Evolutionary conservation across 306 rosid species (phyloP).

Genomic region (Astragalus glycyphyllos): DNA sequence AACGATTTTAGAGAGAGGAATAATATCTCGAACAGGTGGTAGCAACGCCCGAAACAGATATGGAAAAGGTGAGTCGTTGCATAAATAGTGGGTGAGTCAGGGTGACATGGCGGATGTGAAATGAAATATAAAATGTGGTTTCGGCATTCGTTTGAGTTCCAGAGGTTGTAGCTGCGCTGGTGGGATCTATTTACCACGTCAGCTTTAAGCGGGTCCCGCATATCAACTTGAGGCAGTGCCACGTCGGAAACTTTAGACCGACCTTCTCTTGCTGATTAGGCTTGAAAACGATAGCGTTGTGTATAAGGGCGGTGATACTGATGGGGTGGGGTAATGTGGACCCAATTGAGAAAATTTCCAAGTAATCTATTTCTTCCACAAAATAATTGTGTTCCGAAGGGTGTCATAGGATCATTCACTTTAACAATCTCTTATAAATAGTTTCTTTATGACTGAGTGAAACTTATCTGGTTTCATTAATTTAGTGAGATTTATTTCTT

Average conservation of each 20-base stretch:
- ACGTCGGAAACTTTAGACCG: constrained; percentile 27
- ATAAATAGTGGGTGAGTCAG: constrained; percentile 39
- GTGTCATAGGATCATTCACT: no score
- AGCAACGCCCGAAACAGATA: neutral
- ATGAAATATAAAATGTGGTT: constrained; percentile 33
- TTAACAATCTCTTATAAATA: no score
- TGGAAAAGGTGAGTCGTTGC: neutral
- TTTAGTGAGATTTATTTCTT: no score
- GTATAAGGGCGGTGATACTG: neutral
- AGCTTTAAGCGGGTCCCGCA: constrained; percentile 31
- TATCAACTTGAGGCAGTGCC: constrained; percentile 15
- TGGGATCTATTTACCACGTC: constrained; percentile 48
- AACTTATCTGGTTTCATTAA: no score
- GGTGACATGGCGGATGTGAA: constrained; percentile 70
- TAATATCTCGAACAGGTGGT: constrained; percentile 33
- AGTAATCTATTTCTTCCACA: neutral
- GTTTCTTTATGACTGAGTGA: no score
- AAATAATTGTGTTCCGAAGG: neutral
- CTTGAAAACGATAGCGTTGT: constrained; percentile 46
- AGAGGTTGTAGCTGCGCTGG: constrained; percentile 32
- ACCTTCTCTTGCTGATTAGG: constrained; percentile 35
- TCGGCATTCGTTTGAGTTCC: constrained; percentile 56
- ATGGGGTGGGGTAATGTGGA: neutral
- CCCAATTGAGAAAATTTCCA: neutral
- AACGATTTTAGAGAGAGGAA: constrained; percentile 41